phyloP scores from a whole-genome alignment of 768 basidiomycete genomes.

The Leccinum longicurvipes region DNA sequence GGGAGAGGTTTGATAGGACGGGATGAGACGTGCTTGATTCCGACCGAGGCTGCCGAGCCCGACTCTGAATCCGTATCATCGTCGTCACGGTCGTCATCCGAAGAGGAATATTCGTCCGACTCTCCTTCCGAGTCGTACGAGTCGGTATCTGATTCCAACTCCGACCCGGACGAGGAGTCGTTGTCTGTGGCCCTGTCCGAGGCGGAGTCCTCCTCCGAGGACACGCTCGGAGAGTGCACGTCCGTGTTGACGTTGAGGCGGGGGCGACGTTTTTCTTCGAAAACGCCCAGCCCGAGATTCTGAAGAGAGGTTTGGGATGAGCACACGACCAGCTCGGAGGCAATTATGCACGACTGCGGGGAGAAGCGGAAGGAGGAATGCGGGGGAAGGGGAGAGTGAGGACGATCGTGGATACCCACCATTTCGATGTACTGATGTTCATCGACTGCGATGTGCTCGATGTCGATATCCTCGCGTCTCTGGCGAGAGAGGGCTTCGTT shows the following conservation, averaged over 20 bases:
- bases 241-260: slow-evolving; percentile 15
- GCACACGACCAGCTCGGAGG: background rate
- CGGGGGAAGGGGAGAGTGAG: background rate
- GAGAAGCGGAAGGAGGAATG: background rate
- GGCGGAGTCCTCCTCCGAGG: slow-evolving; percentile 6
- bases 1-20: slow-evolving; percentile 50
- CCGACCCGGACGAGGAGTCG: slow-evolving; percentile 10
- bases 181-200: background rate
- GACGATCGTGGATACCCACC: slow-evolving; percentile 42
- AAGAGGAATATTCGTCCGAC: slow-evolving; percentile 2
- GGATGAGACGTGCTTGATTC: slow-evolving; percentile 40
- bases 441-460: slow-evolving; percentile 56
- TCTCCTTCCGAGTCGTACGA: slow-evolving; percentile 13
- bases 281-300: slow-evolving; percentile 66
- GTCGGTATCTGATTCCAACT: slow-evolving; percentile 12
- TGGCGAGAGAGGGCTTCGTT: slow-evolving; percentile 49
- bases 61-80: slow-evolving; percentile 17
- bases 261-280: slow-evolving; percentile 38
- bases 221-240: slow-evolving; percentile 10
- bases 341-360: background rate
- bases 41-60: slow-evolving; percentile 16
- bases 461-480: slow-evolving; percentile 61
- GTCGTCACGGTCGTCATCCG: slow-evolving; percentile 5
- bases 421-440: slow-evolving; percentile 61
- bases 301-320: slow-evolving; percentile 20